phyloP scores from a whole-genome alignment of 805 yeast genomes.

The Lachancea sp. region DNA sequence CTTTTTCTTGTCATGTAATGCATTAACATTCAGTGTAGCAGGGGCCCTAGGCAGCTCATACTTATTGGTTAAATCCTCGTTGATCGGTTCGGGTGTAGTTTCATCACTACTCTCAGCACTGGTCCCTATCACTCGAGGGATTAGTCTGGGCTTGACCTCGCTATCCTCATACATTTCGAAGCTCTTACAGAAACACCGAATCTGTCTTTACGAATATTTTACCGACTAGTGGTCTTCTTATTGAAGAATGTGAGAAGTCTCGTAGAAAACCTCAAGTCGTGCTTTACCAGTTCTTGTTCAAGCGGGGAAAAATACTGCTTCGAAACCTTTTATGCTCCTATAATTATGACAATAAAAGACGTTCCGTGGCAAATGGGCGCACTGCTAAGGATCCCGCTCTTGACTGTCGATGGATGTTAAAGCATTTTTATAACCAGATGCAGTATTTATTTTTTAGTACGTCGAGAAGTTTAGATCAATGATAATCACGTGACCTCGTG shows the following conservation, averaged over 20 bases:
- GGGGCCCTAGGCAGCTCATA: constrained; percentile 38
- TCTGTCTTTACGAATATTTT: no score
- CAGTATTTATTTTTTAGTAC: background rate
- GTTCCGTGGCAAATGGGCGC: background rate
- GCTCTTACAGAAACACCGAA: no score
- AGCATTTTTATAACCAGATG: background rate
- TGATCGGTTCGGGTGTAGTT: background rate
- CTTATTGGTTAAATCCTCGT: background rate
- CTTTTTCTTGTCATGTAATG: constrained; percentile 27
- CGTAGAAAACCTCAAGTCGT: no score
- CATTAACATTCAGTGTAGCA: constrained; percentile 43
- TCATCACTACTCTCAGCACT: background rate
- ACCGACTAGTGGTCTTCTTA: no score
- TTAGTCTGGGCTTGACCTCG: background rate
- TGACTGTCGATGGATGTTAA: background rate
- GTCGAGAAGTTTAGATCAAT: background rate
- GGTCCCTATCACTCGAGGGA: background rate
- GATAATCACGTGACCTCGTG: no score
- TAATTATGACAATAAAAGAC: background rate
- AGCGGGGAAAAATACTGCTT: no score
- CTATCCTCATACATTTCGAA: background rate
- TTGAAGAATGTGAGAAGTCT: no score
- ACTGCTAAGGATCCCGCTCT: background rate
- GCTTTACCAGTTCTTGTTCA: no score
- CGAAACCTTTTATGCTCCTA: no score